Evolutionary conservation across 139 green algal species (phyloP).

Genomic region (Desmodesmus armatus): DNA sequence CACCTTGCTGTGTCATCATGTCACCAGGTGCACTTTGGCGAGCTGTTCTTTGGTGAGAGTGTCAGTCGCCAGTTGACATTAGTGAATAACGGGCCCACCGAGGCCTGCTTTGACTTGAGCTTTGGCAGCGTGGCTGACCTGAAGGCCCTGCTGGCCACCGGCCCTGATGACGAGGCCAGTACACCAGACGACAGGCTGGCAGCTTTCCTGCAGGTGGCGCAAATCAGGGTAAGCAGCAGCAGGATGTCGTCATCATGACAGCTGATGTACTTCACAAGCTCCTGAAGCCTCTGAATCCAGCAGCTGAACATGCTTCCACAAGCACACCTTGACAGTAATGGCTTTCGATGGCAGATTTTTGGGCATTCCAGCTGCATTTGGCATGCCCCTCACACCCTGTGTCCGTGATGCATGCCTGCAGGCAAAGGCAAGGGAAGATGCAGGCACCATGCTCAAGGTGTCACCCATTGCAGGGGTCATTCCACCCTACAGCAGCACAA

Average conservation of each 20-base stretch:
- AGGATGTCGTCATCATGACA: not conserved
- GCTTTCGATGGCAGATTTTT: too few species aligned
- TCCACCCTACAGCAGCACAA: constrained; percentile 7
- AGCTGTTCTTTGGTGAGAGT: constrained; percentile 26
- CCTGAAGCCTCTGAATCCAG: too few species aligned
- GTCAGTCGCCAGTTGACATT: not conserved
- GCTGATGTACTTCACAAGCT: not conserved
- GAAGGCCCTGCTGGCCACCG: not conserved
- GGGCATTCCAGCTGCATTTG: too few species aligned
- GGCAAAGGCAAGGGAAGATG: constrained; percentile 29
- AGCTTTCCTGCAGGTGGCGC: constrained; percentile 25
- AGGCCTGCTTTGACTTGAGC: constrained; percentile 39
- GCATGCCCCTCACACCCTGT: too few species aligned
- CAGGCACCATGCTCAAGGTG: constrained; percentile 3
- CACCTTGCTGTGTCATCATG: not conserved
- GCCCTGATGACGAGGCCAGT: not conserved
- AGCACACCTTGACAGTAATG: too few species aligned
- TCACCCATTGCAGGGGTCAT: constrained; percentile 11
- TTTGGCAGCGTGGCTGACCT: constrained; percentile 35
- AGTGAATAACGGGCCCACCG: constrained; percentile 29
- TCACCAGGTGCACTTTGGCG: constrained; percentile 43
- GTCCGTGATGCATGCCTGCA: too few species aligned
- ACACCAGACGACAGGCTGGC: not conserved
- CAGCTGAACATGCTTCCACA: too few species aligned
- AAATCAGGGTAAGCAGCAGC: constrained; percentile 13